Base-by-base conservation (phyloP, 495 filamentous ascomycete genomes). In the Viridothelium virens region DNA sequence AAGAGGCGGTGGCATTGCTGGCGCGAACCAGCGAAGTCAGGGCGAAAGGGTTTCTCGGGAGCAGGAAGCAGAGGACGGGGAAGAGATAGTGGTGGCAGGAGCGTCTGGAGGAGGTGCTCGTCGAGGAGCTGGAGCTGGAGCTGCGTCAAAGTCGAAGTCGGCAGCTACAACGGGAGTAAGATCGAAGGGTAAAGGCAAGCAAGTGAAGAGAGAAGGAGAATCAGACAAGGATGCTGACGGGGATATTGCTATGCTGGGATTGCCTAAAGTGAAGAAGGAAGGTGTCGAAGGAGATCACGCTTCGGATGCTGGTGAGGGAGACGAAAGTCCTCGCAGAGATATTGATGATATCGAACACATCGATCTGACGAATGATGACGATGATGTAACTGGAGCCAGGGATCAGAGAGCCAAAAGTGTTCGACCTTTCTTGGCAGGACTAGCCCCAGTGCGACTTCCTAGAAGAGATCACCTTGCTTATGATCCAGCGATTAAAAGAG, bases 371-470 rank as follows among this genome's bases (percentile, higher is more conserved):
- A 65, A 70, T 16, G 72, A 77, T 44, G 73, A 77, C 33, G 70
- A 72, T 66, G 65, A 70, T 41, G 62, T 68, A 18, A 9, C 36
- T 11, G 62, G 56, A 25, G n/a, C 50, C 53, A 31, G 25, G 3
- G 5, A 9, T 7, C 31, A 33, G 5, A 36, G 31, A 33, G 9
- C 31, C 3, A 59, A 59, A 18, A 18, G n/a, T 18, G 48, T 5
- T 16, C 48, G 48, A 18, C 7, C 14, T 5, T 18, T 53, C 5
- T 12, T 36, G n/a, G 3, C 10, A 33, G 18, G 10, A 53, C 66
- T 77, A 50, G 64, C 62, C 16, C 82, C 82, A 0, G 72, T 88
- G 64, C 82, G 85, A 37, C 75, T 88, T 56, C 75, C 82, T 36
- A 68, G 56, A 48, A 68, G 67, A 31, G 67, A 72, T 47, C 67